phyloP scores from a whole-genome alignment of 129 eudicot species.

The Ambrosia artemisiifolia region DNA sequence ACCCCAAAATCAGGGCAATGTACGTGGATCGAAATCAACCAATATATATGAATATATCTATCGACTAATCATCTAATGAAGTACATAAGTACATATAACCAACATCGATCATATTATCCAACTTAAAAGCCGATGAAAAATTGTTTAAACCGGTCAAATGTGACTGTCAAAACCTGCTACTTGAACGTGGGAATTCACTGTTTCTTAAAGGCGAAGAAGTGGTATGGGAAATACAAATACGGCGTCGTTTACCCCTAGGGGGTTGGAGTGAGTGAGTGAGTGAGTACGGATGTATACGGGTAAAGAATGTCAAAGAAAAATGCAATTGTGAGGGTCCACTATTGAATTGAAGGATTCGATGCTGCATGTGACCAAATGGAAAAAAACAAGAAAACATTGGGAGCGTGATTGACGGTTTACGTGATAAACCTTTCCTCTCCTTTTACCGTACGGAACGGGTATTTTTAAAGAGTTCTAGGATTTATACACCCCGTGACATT shows the following conservation, averaged over 20 bases:
- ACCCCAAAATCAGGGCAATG: background rate
- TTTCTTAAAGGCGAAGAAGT: background rate
- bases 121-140: background rate
- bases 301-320: constrained; percentile 3
- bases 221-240: background rate
- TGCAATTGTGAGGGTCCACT: background rate
- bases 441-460: constrained; percentile 1
- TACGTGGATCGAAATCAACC: background rate
- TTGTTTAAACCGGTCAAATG: background rate
- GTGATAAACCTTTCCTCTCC: background rate
- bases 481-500: no score
- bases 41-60: background rate
- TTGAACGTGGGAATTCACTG: background rate
- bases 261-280: background rate
- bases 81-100: background rate
- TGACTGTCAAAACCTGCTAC: no score
- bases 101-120: background rate
- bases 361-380: constrained; percentile 17
- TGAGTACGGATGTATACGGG: constrained; percentile 10
- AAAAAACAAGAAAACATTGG: background rate
- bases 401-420: constrained; percentile 24
- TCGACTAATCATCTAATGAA: background rate
- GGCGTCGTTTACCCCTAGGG: background rate
- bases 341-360: constrained; percentile 5
- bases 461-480: no score